Percentiles rank a stretch among this genome's conserved stretches.
phyloP scores from a whole-genome alignment of 345 rosid genomes.

The Ceriops decandra region DNA sequence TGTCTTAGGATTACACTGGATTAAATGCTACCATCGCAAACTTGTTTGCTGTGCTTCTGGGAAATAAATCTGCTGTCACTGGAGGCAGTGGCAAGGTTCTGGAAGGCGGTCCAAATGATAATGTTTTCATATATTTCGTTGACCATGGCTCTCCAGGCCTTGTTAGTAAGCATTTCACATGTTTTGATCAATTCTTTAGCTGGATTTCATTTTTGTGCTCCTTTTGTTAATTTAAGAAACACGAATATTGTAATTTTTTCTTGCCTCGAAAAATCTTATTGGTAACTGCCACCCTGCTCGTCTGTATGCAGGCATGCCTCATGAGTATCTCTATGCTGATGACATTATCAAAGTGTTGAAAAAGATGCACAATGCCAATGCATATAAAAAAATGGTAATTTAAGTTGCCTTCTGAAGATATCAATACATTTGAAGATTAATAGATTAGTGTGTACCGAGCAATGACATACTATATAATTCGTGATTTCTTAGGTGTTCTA shows the following conservation, averaged over 20 bases:
- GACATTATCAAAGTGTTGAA: slow-evolving; percentile 48
- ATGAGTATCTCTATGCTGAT: slow-evolving; percentile 24
- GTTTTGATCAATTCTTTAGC: neutral
- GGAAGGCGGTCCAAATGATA: slow-evolving; percentile 51
- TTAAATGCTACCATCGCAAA: slow-evolving; percentile 34
- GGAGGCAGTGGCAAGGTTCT: slow-evolving; percentile 73
- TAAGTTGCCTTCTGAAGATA: too few relatives aligned
- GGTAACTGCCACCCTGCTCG: neutral
- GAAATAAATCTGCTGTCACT: slow-evolving; percentile 43
- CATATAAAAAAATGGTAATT: slow-evolving; percentile 46
- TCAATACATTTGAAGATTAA: too few relatives aligned
- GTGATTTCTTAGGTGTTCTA: slow-evolving; percentile 40
- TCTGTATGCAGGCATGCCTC: slow-evolving; percentile 40
- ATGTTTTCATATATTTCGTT: slow-evolving; percentile 50
- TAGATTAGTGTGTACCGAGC: too few relatives aligned
- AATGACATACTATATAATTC: neutral
- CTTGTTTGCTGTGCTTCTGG: slow-evolving; percentile 48
- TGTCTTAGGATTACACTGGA: slow-evolving; percentile 51
- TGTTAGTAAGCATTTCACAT: slow-evolving; percentile 22
- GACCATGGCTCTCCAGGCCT: slow-evolving; percentile 60
- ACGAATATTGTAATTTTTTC: neutral
- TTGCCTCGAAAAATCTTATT: neutral
- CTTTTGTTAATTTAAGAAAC: neutral
- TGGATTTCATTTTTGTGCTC: neutral
- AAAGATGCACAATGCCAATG: slow-evolving; percentile 35